phyloP scores from a whole-genome alignment of 768 basidiomycete genomes.

The Russula vinacea region DNA sequence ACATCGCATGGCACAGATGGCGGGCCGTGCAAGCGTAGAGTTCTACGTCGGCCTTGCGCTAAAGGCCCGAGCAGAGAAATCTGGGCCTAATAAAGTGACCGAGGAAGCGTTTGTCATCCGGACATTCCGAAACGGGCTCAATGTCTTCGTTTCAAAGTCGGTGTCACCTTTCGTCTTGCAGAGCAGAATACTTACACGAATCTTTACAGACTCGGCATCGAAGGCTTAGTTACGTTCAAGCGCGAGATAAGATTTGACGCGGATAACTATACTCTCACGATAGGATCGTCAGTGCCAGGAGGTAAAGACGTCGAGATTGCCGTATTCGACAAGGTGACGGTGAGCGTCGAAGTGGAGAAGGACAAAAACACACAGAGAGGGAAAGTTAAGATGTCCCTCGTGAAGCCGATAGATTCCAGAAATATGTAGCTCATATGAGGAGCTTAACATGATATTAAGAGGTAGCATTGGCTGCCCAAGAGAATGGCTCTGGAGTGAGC shows the following conservation, averaged over 20 bases:
- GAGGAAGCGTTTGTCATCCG: constrained; percentile 94
- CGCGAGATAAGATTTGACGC: constrained; percentile 85
- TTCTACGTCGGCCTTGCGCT: constrained; percentile 95
- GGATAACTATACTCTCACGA: constrained; percentile 80
- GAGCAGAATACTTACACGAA: background rate
- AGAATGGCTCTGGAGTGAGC: background rate
- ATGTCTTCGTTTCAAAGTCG: constrained; percentile 94
- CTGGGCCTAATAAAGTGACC: constrained; percentile 43
- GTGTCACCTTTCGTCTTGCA: constrained; percentile 35
- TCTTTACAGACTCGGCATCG: constrained; percentile 73
- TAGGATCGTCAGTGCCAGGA: constrained; percentile 46
- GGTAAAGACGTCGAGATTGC: constrained; percentile 58
- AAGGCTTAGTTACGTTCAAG: constrained; percentile 94
- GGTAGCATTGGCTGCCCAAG: too few relatives aligned
- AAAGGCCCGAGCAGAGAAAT: constrained; percentile 57
- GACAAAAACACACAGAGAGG: constrained; percentile 91
- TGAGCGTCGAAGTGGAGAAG: constrained; percentile 91
- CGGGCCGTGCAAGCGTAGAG: constrained; percentile 92
- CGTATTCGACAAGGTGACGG: constrained; percentile 91
- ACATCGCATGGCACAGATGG: constrained; percentile 97
- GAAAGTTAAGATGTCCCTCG: constrained; percentile 79
- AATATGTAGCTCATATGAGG: constrained; percentile 36
- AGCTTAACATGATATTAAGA: background rate
- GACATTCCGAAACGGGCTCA: constrained; percentile 89
- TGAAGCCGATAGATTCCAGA: constrained; percentile 59